phyloP scores from a whole-genome alignment of 2,329 filamentous ascomycete species.

The Xylariaceae sp. region DNA sequence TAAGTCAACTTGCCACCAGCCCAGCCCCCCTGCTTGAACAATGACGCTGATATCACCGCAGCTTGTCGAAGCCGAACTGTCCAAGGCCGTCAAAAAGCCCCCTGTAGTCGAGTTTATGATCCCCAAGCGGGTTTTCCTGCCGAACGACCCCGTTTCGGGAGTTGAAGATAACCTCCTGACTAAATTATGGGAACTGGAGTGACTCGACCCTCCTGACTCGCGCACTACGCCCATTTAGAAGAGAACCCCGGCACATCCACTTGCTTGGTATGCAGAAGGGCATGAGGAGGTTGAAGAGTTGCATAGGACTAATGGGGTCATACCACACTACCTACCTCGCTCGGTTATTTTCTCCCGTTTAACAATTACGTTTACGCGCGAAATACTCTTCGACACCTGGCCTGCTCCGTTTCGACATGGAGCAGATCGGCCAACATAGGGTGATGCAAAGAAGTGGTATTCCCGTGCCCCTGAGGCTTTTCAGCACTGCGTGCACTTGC shows the following conservation, averaged over 20 bases:
- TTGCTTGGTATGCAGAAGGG: neutral
- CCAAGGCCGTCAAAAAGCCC: slow-evolving; percentile 75
- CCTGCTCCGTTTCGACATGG: slow-evolving; percentile 1
- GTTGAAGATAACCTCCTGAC: slow-evolving; percentile 52
- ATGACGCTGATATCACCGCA: slow-evolving; percentile 37
- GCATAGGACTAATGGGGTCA: slow-evolving; percentile 7
- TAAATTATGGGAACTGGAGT: slow-evolving; percentile 56
- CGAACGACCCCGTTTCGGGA: slow-evolving; percentile 43
- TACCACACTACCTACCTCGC: slow-evolving; percentile 3
- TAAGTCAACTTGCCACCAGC: slow-evolving; percentile 40
- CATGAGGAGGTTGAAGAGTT: slow-evolving; percentile 8
- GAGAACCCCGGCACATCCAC: slow-evolving; percentile 5
- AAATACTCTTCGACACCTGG: slow-evolving; percentile 1
- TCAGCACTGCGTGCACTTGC: neutral
- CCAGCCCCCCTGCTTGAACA: neutral
- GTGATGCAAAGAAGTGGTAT: slow-evolving; percentile 9
- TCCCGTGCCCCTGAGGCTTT: slow-evolving; percentile 1
- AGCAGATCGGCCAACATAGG: slow-evolving; percentile 11
- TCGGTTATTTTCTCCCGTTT: slow-evolving; percentile 1
- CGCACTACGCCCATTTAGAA: neutral
- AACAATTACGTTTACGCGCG: slow-evolving; percentile 8
- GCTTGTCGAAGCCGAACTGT: slow-evolving; percentile 79
- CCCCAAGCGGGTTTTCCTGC: slow-evolving; percentile 71
- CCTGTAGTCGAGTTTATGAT: slow-evolving; percentile 94
- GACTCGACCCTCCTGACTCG: slow-evolving; percentile 8